Conservation (phyloP, 345 rosid species). For the Acer campestre region DNA sequence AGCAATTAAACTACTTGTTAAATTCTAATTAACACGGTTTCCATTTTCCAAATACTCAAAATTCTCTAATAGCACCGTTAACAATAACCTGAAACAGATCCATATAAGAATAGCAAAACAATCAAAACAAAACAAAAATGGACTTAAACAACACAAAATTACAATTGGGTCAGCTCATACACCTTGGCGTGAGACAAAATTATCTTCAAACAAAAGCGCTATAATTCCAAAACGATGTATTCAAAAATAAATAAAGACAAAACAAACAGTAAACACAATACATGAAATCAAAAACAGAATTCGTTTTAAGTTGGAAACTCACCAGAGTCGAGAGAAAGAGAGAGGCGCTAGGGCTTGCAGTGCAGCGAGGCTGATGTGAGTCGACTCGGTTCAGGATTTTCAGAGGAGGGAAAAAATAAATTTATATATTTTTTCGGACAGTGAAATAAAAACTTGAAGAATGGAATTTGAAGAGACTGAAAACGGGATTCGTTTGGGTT, state of each 20-base stretch:
- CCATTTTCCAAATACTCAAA: not conserved
- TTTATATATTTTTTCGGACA: not conserved
- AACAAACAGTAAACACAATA: not conserved
- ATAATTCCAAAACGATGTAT: not conserved
- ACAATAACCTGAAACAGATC: not conserved
- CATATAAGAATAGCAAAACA: not conserved
- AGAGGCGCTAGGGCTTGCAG: constrained; percentile 4
- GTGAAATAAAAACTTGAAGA: not conserved
- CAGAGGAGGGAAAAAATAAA: not conserved
- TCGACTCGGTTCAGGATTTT: not conserved
- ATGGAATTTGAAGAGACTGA: not conserved
- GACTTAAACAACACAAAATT: not conserved
- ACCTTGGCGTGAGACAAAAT: too few species aligned
- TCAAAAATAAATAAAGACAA: not conserved
- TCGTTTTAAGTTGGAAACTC: not conserved
- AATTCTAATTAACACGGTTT: constrained; percentile 8
- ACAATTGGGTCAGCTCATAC: not conserved
- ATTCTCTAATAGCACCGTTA: not conserved
- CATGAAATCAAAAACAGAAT: not conserved
- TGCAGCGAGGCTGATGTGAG: not conserved
- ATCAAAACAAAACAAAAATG: not conserved
- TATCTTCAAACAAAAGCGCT: too few species aligned
- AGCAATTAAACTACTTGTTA: not conserved
- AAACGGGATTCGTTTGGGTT: not conserved
- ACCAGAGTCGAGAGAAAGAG: not conserved